Base-by-base conservation (phyloP, 148 eudicot species). In the Agrostemma githago region DNA sequence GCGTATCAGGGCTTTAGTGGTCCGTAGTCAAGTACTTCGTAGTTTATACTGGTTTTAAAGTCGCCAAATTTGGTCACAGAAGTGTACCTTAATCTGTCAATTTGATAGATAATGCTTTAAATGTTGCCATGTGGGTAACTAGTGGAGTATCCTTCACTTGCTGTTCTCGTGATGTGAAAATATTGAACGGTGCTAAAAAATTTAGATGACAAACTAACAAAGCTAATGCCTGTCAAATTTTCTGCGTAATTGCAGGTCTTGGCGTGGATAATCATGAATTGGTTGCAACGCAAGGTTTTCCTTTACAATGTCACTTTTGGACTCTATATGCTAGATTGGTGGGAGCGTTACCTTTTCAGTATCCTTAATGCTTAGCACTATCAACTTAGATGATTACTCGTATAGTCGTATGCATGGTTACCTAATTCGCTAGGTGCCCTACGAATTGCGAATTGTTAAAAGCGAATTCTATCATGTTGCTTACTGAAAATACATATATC, bases 271-370 rank as follows among this genome's bases (percentile, higher is more conserved):
- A 73, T 62, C 37, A 87, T 87, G 97, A 92, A 92, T 74, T 92
- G 96, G 95, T 42, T 87, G 68, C 96, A 92, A 48, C 91, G 97
- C 69, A 92, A 92, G 81, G 87, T 92, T 66, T 92, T 85, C 72
- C 91, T 90, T 9, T 90, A 92, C 86, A 92, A 92, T 73, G 91
- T 90, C 70, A 92, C 96, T n/a, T 90, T 92, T 77, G 97, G 97
- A 20, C 89, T 92, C 66, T 90, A 88, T 85, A 90, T 90, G 97
- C 70, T 92, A 16, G 97, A 92, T 82, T 88, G 92, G 88, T 92
- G 97, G 97, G 97, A 92, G 85, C 88, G 97, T 60, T 87, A 63
- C 73, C 91, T 92, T 53, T 90, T 92, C 84, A 92, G 97, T 92
- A 92, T 92, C 97, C 97, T 92, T 74, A 64, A 56, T 76, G 46